Base-by-base conservation (phyloP, 176 grass and related monocot genomes). In the Phoenix roebelenii region DNA sequence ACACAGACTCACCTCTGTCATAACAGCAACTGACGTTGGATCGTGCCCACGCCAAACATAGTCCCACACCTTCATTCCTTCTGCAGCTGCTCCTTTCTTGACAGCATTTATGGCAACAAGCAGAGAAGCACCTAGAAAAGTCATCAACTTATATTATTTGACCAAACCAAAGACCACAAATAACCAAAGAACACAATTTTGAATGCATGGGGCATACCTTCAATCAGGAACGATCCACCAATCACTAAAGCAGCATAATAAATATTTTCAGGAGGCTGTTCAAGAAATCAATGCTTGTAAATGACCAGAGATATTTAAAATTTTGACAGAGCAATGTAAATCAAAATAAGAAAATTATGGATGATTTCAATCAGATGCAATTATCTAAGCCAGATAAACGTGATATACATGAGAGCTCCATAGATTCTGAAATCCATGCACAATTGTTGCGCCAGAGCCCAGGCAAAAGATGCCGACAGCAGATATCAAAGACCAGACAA, bases 401-500 rank as follows among this genome's bases (percentile, higher is more conserved):
- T 44, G 35, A 44, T 44, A 25, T 98, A 98, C 94, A 64, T 98
- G 76, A 76, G 81, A 78, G 70, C 65, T 82, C 88, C 94, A 98
- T 60, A 98, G 79, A 51, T 93, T 98, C 73, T 98, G 94, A 77
- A 98, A 69, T 62, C 94, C 94, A 62, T 98, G 79, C 56, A 98
- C 94, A 83, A 98, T 79, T 58, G 88, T 98, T 61, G 94, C 88
- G 68, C 94, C 88, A 58, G 87, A 89, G 74, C 94, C 88, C 53
- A 98, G 73, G 70, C 88, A 93, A 83, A 98, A 98, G 83, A 98
- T 98, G 56, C 88, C 87, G 16, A 98, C 94, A 20, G 94, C 94
- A 59, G 94, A 98, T 85, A 98, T 98, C 57, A 98, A 74, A 23
- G 94, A 98, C 94, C 94, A 98, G 55, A 98, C 88, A 89, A 98